Evolutionary conservation across 2,329 filamentous ascomycete genomes (phyloP).

Genomic region (Nannizzia gypsea): DNA sequence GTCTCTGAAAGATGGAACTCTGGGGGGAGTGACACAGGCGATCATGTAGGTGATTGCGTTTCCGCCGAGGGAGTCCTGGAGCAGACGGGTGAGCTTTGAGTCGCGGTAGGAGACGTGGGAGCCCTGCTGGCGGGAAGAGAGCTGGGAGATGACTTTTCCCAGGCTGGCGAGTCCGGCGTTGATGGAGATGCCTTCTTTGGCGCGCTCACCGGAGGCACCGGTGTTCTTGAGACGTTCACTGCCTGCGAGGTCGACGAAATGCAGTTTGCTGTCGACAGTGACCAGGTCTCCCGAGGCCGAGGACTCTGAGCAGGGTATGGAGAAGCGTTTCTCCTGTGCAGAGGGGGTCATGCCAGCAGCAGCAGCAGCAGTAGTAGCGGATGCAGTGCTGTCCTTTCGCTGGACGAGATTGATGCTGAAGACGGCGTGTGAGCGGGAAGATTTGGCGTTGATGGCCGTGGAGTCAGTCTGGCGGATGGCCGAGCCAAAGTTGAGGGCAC

Average conservation of each 20-base stretch:
- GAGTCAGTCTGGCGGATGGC: conserved; percentile 92
- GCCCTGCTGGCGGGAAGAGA: conserved; percentile 77
- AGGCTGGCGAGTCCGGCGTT: conserved; percentile 89
- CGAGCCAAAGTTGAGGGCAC: conserved; percentile 82
- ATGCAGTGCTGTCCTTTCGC: conserved; percentile 59
- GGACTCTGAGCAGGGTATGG: conserved; percentile 72
- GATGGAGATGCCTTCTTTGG: conserved; percentile 94
- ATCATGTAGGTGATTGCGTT: conserved; percentile 99
- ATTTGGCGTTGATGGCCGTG: conserved; percentile 94
- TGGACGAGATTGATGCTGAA: conserved; percentile 88
- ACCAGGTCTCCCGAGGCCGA: conserved; percentile 55
- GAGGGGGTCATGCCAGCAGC: conserved; percentile 33
- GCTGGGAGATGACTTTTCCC: conserved; percentile 95
- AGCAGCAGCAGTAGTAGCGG: too few relatives aligned
- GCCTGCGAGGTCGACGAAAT: conserved; percentile 95
- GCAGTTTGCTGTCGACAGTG: conserved; percentile 93
- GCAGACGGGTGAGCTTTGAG: conserved; percentile 85
- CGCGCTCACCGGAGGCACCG: conserved; percentile 83
- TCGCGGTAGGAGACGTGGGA: conserved; percentile 95
- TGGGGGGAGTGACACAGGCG: conserved; percentile 89
- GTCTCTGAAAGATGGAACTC: conserved; percentile 98
- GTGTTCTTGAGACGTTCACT: conserved; percentile 97
- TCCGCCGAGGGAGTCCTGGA: conserved; percentile 92
- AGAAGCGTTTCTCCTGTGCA: conserved; percentile 68
- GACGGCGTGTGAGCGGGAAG: conserved; percentile 91